A percentile compares a stretch with the other conserved stretches of the same genome.
Conservation (phyloP, 2,329 filamentous ascomycete genomes). For the Blumeria graminis region DNA sequence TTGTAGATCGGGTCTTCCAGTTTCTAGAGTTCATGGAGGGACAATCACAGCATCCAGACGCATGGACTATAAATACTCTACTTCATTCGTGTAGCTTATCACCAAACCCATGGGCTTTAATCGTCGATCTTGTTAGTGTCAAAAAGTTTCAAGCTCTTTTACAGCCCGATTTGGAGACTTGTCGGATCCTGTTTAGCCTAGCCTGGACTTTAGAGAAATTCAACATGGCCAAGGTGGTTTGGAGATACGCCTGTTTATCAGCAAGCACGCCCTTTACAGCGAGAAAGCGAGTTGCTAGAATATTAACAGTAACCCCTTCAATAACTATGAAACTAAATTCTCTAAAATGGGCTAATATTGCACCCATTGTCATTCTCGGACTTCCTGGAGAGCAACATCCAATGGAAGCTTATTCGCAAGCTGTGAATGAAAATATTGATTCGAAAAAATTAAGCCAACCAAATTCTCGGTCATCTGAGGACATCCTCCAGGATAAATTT, state of each 20-base stretch:
- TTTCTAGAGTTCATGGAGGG: conserved; percentile 9
- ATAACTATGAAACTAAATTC: neutral
- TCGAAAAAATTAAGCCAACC: neutral
- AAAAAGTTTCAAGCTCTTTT: conserved; percentile 1
- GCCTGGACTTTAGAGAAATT: conserved; percentile 17
- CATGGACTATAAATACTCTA: conserved; percentile 7
- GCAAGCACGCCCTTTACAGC: conserved; percentile 11
- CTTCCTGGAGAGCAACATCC: neutral
- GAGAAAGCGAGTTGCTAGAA: conserved; percentile 5
- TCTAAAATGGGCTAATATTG: neutral
- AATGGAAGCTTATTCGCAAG: neutral
- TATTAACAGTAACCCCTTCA: conserved; percentile 2
- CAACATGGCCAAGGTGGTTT: conserved; percentile 22
- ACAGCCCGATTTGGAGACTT: conserved; percentile 7
- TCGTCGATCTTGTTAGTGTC: conserved; percentile 6
- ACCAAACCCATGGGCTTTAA: conserved; percentile 5
- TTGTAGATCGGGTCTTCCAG: conserved; percentile 9
- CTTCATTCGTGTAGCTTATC: conserved; percentile 8
- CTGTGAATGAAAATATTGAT: neutral
- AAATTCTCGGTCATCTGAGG: too few relatives aligned
- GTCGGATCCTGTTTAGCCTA: conserved; percentile 18
- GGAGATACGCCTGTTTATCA: conserved; percentile 22
- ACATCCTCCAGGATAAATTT: neutral
- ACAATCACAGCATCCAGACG: conserved; percentile 5
- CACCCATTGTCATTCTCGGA: conserved; percentile 4